Evolutionary conservation across 768 basidiomycete genomes (phyloP), one percentile per base, ranked within the genome.

Genomic region (Mycena kentingensis): DNA sequence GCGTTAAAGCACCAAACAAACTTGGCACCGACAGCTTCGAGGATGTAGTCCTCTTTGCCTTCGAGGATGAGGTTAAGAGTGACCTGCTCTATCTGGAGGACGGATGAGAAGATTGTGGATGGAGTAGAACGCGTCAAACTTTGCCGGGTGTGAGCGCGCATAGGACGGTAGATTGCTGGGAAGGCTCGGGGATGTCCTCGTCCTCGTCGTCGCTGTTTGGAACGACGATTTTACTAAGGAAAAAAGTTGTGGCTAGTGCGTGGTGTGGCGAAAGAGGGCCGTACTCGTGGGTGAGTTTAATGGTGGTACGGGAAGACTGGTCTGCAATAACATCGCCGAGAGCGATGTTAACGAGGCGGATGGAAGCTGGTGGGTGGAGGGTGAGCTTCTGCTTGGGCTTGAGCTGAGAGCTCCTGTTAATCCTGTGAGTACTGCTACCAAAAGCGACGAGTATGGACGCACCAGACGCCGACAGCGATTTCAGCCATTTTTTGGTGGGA

Each of bases 21-120:
- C 90, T 97, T 97, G 73, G 90, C 87, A 52, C 93, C 93, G 38
- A 84, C 77, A 41, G 82, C 73, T 65, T 88, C 81, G 65, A 95
- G 83, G 48, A 78, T 66, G 63, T 86, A 87, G 31, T 82, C 79
- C 41, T 80, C 80, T 12, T 84, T 81, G 24, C 80, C 78, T 54
- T 84, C 80, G 47, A 96, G 79, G 31, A 85, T 78, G 37, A 95
- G 69, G 66, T 93, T 83, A 32, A 87, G 73, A 11, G 77, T 70
- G 13, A 81, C 77, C 65, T 94, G 90, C 69, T 94, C 92, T 57
- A 87, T 82, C 93, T 94, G 59, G 16, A 37, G 24, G 31, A 31
- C 49, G 42, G 45, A 46, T 54, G 47, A 50, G 52, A n/a, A 48
- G 27, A 12, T 24, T 24, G 28, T 31, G 10, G 10, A 49, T n/a